Conservation (phyloP, 2,329 filamentous ascomycete genomes). For the Phialemoniopsis sp. region DNA sequence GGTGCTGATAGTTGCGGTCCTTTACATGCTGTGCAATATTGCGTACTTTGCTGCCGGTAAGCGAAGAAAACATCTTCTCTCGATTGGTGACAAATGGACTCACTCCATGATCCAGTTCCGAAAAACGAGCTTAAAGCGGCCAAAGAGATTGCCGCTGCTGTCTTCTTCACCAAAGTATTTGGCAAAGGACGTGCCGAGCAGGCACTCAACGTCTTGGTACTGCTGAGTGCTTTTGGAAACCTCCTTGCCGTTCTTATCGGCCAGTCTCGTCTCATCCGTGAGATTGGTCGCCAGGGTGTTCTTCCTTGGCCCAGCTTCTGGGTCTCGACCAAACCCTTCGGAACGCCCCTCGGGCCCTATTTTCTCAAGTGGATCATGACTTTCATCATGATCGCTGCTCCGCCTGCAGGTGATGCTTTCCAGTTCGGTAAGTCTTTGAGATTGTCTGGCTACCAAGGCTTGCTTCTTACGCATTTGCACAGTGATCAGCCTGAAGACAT, state of each 20-base stretch:
- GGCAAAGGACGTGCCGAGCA: constrained; percentile 40
- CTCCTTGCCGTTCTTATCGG: constrained; percentile 51
- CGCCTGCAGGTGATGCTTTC: constrained; percentile 61
- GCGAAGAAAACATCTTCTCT: neutral
- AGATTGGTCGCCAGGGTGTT: constrained; percentile 57
- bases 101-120: constrained; percentile 29
- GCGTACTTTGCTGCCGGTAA: constrained; percentile 53
- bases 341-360: constrained; percentile 58
- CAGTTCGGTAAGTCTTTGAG: constrained; percentile 47
- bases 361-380: constrained; percentile 52
- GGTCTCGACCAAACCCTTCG: constrained; percentile 59
- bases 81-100: too few relatives aligned
- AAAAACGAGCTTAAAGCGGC: constrained; percentile 46
- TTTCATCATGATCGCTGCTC: constrained; percentile 54
- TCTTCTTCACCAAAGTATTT: constrained; percentile 57
- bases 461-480: too few relatives aligned
- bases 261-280: constrained; percentile 52
- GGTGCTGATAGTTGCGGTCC: constrained; percentile 41
- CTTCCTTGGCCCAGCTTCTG: constrained; percentile 55
- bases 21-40: constrained; percentile 56
- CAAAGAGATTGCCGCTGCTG: constrained; percentile 45
- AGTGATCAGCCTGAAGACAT: constrained; percentile 56
- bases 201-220: constrained; percentile 53
- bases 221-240: constrained; percentile 55
- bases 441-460: too few relatives aligned